Base-by-base conservation (phyloP, 805 yeast genomes). In the Pichia deserticola region DNA sequence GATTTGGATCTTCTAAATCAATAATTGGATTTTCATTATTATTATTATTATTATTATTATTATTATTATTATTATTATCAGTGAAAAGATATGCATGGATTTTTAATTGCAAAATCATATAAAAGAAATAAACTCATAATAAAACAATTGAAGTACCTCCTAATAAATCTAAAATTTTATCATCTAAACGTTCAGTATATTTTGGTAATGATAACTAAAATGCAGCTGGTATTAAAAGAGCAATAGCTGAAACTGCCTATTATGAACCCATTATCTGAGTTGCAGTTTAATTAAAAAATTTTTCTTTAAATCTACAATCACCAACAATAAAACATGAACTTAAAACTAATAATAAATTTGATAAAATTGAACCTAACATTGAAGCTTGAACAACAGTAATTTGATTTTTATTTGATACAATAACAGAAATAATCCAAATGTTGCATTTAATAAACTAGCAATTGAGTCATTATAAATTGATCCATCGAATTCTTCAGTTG, bases 181-280 rank as follows among this genome's bases (percentile, higher is more conserved):
- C 54, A 29, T 63, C 63, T 27, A 62, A 47, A 30, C 57, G 48
- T 10, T 58, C 49, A 7, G 62, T 57, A 25, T 64, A 60, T 28
- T 58, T 53, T 5, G 81, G 92, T 53, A 87, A 68, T 7, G 90
- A 76, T 6, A 95, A 88, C 60, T 86, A 89, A 77, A 92, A 93
- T 0, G 98, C 97, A 4, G 99, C 98, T 3, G 99, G 99, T 46
- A 93, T 82, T 62, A 93, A 69, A 59, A 93, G 74, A 1, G 96
- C 90, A 37, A 93, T 84, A 44, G 93, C 83, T 3, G 97, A 87
- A 50, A 93, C 81, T 1, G 95, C 95, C 81, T 93, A 79, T 56
- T 93, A 75, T 1, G 97, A 89, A 35, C 89, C 79, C 99, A 93
- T 93, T 7, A 98, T 90, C 69, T 93, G 98, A 5, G 99, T 99